Conservation (phyloP, 345 rosid species). For the Erodium maritimum region DNA sequence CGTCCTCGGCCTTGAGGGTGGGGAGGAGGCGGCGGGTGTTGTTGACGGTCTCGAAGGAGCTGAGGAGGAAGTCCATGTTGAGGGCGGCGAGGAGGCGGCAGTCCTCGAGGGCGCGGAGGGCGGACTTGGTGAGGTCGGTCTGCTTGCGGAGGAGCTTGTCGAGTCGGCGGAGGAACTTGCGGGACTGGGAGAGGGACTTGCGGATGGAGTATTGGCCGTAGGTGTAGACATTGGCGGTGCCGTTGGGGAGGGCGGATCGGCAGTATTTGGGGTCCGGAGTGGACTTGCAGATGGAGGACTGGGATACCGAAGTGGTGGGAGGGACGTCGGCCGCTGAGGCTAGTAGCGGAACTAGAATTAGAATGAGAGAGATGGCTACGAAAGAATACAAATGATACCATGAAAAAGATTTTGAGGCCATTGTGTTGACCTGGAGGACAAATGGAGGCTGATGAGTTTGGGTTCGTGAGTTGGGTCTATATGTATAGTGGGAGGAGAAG, state of each 20-base stretch:
- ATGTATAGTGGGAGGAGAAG: too few relatives aligned
- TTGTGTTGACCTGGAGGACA: too few relatives aligned
- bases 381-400: too few relatives aligned
- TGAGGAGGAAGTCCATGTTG: constrained; percentile 19
- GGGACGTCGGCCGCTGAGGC: background rate
- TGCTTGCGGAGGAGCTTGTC: constrained; percentile 31
- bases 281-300: constrained; percentile 33
- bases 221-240: constrained; percentile 32
- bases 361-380: too few relatives aligned
- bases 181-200: constrained; percentile 52
- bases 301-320: constrained; percentile 17
- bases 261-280: constrained; percentile 63
- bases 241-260: constrained; percentile 35
- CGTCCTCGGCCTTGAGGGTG: constrained; percentile 11
- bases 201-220: constrained; percentile 49
- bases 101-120: constrained; percentile 21
- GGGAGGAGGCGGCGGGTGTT: constrained; percentile 2
- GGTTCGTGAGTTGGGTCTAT: too few relatives aligned
- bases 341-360: too few relatives aligned
- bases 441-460: too few relatives aligned
- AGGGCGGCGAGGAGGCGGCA: constrained; percentile 17
- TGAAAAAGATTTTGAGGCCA: too few relatives aligned
- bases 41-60: constrained; percentile 5
- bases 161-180: constrained; percentile 31
- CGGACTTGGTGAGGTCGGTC: background rate